Percentiles rank a stretch among this genome's conserved stretches.
phyloP scores from a whole-genome alignment of 176 grass and related monocot genomes.

The Eremochloa ophiuroides region DNA sequence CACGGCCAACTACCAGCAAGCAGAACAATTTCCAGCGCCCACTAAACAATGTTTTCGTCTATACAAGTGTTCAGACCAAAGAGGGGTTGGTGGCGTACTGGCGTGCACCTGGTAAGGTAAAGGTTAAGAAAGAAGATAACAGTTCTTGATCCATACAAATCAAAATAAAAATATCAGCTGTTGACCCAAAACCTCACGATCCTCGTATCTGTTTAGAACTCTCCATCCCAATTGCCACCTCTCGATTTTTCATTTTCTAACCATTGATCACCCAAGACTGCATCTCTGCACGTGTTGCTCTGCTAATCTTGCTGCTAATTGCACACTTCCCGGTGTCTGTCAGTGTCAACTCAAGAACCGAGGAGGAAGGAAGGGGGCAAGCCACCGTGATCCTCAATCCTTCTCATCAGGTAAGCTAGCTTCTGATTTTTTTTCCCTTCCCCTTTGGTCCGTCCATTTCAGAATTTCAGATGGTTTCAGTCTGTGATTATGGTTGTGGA shows the following conservation, averaged over 20 bases:
- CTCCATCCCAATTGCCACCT: constrained; percentile 14
- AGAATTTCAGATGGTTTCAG: not conserved
- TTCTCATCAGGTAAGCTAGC: constrained; percentile 21
- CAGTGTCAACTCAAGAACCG: not conserved
- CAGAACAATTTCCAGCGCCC: not conserved
- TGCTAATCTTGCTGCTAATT: constrained; percentile 9
- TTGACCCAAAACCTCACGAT: constrained; percentile 42
- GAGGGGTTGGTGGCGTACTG: constrained; percentile 48
- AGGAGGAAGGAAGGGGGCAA: not conserved
- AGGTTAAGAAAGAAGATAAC: not conserved
- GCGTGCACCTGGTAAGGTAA: not conserved
- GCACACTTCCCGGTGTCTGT: not conserved
- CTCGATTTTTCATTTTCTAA: constrained; percentile 31
- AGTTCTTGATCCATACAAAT: constrained; percentile 16
- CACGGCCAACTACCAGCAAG: not conserved
- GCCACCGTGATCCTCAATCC: not conserved
- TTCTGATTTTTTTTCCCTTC: not conserved
- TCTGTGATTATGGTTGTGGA: not conserved
- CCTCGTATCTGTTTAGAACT: constrained; percentile 52
- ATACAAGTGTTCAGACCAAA: constrained; percentile 1
- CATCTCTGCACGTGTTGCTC: constrained; percentile 26
- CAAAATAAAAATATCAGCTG: not conserved
- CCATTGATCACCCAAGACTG: constrained; percentile 26
- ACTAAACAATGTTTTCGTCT: not conserved
- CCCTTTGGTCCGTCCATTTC: not conserved